Evolutionary conservation across 2,329 filamentous ascomycete genomes (phyloP), one percentile per base, ranked within the genome.

Genomic region (Tolypocladium ovalisporum): DNA sequence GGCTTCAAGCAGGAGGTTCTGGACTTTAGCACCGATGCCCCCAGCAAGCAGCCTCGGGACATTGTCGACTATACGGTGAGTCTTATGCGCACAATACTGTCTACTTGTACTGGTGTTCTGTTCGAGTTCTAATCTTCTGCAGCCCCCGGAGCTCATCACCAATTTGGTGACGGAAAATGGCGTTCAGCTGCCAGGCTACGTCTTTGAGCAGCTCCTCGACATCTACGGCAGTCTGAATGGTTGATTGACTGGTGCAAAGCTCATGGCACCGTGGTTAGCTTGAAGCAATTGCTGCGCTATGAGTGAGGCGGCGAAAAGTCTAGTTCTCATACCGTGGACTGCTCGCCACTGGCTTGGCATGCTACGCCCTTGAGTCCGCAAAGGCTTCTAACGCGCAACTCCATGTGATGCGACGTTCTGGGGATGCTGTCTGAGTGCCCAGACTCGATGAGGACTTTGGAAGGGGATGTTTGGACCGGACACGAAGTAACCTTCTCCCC

Each of bases 91-190:
- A 34, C 27, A 7, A 66, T 8, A 9, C n/a, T 15, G 15, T 10
- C 15, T 22, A 32, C 8, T 27, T 32, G 6, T 1, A 27, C 29
- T 17, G 52, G 44, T 55, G 51, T 40, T 19, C 22, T 9, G 10
- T 37, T 17, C 40, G 10, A 13, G 15, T 58, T 44, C 67, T 73
- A 62, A 73, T 65, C 15, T 52, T 24, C 52, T 5, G 15, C 24
- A 88, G 77, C 85, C 87, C 8, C 86, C 86, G 2, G 79, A 84
- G 53, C 63, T 88, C 37, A 86, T 91, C 60, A 84, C 84, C 12
- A 86, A 85, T 35, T 82, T 91, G 63, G 87, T 91, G 63, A 91
- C 88, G 1, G 88, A 92, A 69, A 84, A 84, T 54, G 88, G 88
- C 52, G 82, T 89, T 54, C 79, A 89, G 62, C 81, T 86, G 49